Evolutionary conservation across 2,329 filamentous ascomycete genomes (phyloP).

Genomic region (Phymatotrichopsis omnivora): DNA sequence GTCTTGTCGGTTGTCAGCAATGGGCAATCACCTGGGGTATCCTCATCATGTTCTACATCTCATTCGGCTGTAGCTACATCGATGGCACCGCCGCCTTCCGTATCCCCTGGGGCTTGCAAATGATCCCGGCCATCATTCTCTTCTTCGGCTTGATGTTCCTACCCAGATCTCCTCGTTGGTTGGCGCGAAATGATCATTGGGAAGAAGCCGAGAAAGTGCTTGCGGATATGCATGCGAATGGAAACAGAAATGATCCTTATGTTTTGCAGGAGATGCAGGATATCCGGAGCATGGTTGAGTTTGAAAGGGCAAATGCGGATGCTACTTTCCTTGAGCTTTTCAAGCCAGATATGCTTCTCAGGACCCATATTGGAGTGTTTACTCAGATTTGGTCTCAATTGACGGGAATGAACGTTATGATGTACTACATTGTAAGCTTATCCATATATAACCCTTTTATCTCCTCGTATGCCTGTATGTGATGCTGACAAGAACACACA

Average conservation of each 20-base stretch:
- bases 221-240: slow-evolving; percentile 45
- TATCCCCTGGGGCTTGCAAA: slow-evolving; percentile 43
- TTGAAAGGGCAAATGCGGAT: slow-evolving; percentile 36
- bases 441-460: background rate
- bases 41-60: slow-evolving; percentile 40
- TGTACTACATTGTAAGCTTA: slow-evolving; percentile 47
- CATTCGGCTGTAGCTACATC: slow-evolving; percentile 41
- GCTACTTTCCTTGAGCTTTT: slow-evolving; percentile 40
- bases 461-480: background rate
- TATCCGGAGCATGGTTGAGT: slow-evolving; percentile 39
- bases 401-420: slow-evolving; percentile 48
- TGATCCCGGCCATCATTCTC: slow-evolving; percentile 40
- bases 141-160: slow-evolving; percentile 39
- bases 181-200: slow-evolving; percentile 42
- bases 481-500: slow-evolving; percentile 3
- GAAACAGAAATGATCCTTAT: slow-evolving; percentile 45
- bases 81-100: slow-evolving; percentile 42
- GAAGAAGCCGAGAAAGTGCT: slow-evolving; percentile 42
- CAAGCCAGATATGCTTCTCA: slow-evolving; percentile 41
- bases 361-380: slow-evolving; percentile 44
- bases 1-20: slow-evolving; percentile 39
- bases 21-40: slow-evolving; percentile 40
- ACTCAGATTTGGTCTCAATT: slow-evolving; percentile 50
- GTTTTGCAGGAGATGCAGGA: slow-evolving; percentile 45
- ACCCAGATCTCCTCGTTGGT: slow-evolving; percentile 44